Evolutionary conservation across 2,329 filamentous ascomycete genomes (phyloP), one percentile per base, ranked within the genome.

Genomic region (Beauveria medogensis): DNA sequence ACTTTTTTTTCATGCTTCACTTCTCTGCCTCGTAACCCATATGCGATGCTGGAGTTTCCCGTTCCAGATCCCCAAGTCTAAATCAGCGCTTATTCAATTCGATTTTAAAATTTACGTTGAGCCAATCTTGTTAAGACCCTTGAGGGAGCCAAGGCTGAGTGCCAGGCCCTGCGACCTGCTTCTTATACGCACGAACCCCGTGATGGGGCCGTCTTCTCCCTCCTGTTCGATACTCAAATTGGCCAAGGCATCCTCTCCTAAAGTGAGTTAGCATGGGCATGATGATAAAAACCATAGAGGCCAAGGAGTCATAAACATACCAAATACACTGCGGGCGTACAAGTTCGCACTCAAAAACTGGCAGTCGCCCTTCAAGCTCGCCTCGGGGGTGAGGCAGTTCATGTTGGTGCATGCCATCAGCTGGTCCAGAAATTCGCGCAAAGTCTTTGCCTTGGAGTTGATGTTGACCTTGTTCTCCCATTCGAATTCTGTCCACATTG

Each of bases 381-480:
- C 94, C 71, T 97, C 94, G 3, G 94, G 94, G 7, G 94, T 99
- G 69, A 99, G 78, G 74, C 94, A 99, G 73, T 88, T 94, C 94
- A 99, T 99, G 76, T 99, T 97, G 59, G 94, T 99, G 73, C 90
- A 93, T 64, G 92, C 91, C 94, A 97, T 97, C 63, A 99, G 80
- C 73, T 96, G 89, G 67, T 91, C 88, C 65, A 99, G 78, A 84
- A 99, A 99, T 22, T 95, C 91, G 55, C 93, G 86, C 63, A 99
- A 81, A 30, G 85, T 89, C 80, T 93, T 96, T 67, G 91, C 91
- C 81, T 97, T 97, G 65, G 91, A 95, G 77, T 97, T 97, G 78
- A 99, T 97, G 78, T 99, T 99, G 75, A 99, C 93, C 84, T 99
- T 99, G 80, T 99, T 99, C 81, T 99, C 94, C 94, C 94, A 99